Evolutionary conservation across 106 monocot genomes (phyloP), one percentile per base, ranked within the genome.

Genomic region (Apostasia shenzhenica): DNA sequence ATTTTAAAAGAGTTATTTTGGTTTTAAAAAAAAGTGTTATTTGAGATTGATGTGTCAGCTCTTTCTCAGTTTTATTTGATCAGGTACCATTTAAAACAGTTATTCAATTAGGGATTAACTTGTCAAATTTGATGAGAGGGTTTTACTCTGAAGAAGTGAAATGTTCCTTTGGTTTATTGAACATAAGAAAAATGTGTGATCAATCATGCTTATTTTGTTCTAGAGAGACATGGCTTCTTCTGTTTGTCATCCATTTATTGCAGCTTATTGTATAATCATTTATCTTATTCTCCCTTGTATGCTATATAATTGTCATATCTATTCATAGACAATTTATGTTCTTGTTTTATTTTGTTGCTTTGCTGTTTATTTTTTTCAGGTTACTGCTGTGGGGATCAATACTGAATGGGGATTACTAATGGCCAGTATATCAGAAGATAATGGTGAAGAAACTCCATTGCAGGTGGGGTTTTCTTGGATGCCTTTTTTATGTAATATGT

Each of bases 381-480:
- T 92, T 61, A 87, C 92, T 63, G 86, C 89, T 81, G 97, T 97
- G 42, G 97, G 97, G 68, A 78, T 87, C 53, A 97, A 97, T 79
- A 97, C 97, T 55, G 97, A 97, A 81, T 97, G 97, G 97, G 97
- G 97, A 47, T 70, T 92, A 73, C 70, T 97, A 52, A 97, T 97
- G 97, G 97, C 89, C 40, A 97, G 84, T 63, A 87, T 97, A 70
- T 89, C 97, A 6, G 92, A 92, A 69, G 97, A 97, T 71, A 92
- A 78, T 72, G 86, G 92, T 60, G 97, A 92, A 89, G 97, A 97
- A 79, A 97, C 97, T 65, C 97, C 97, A 12, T 75, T 97, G 76
- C 97, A 97, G 97, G 97, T 92, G 76, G 81, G 37, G 58, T 51
- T 48, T 66, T 49, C 72, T 55, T 52, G 48, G 37, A 68, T 2